Conservation (phyloP, 1,284 basidiomycete genomes). For the Cryptococcus depauperatus region DNA sequence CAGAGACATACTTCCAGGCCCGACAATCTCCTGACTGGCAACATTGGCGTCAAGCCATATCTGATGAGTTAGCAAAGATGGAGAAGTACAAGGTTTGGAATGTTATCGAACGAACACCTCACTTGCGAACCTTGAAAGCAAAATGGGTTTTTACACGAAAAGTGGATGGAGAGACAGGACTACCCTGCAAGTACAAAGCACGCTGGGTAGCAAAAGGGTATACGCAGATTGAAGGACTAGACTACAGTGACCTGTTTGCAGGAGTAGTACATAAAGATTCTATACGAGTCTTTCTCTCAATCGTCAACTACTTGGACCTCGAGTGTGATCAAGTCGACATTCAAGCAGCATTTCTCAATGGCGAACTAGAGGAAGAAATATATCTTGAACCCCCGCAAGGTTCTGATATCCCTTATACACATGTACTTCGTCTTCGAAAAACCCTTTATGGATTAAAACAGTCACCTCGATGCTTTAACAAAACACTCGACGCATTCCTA, state of each 20-base stretch:
- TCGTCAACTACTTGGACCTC: conserved; percentile 18
- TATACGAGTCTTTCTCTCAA: no score
- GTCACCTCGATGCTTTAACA: conserved; percentile 12
- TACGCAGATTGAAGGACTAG: conserved; percentile 9
- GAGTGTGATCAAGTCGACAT: conserved; percentile 26
- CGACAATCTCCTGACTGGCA: no score
- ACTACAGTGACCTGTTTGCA: conserved; percentile 19
- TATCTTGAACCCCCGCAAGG: conserved; percentile 16
- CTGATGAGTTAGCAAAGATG: conserved; percentile 17
- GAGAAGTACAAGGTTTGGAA: conserved; percentile 15
- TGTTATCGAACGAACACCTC: neutral
- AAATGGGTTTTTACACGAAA: conserved; percentile 14
- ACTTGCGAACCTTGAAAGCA: neutral
- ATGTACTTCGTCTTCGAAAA: conserved; percentile 13
- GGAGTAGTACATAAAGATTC: no score
- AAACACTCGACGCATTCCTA: conserved; percentile 8
- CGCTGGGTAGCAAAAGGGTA: conserved; percentile 14
- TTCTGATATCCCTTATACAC: neutral
- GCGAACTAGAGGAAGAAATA: no score
- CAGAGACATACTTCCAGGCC: no score
- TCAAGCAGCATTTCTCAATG: conserved; percentile 17
- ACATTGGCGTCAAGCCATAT: conserved; percentile 14
- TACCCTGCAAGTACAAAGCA: conserved; percentile 9
- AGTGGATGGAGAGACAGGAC: conserved; percentile 11
- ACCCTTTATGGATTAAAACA: conserved; percentile 19